phyloP scores from a whole-genome alignment of 805 yeast species.

The Yarrowia sp. region DNA sequence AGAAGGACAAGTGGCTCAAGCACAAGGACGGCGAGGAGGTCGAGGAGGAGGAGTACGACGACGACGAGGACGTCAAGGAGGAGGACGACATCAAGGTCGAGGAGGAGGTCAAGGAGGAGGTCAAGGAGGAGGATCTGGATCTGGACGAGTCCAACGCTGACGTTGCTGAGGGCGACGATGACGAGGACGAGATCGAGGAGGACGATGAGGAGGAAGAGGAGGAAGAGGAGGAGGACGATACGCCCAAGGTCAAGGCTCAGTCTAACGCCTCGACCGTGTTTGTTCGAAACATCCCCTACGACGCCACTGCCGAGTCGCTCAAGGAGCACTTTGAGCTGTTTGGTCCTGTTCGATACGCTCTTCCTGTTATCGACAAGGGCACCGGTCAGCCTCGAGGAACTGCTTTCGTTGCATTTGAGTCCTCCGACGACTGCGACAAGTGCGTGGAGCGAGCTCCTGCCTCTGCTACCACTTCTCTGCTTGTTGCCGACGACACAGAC shows the following conservation, averaged over 20 bases:
- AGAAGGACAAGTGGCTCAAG: constrained; percentile 78
- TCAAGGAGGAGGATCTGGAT: constrained; percentile 37
- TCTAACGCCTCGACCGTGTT: constrained; percentile 56
- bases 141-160: constrained; percentile 38
- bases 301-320: constrained; percentile 78
- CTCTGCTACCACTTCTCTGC: constrained; percentile 55
- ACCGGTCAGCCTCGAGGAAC: constrained; percentile 90
- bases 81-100: constrained; percentile 40
- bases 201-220: constrained; percentile 43
- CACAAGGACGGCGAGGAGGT: constrained; percentile 46
- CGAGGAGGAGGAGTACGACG: constrained; percentile 43
- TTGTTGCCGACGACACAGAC: constrained; percentile 89
- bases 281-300: constrained; percentile 92
- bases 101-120: constrained; percentile 34
- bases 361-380: constrained; percentile 84
- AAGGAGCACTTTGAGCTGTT: constrained; percentile 75
- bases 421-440: constrained; percentile 57
- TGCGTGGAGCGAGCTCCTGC: constrained; percentile 81
- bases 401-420: constrained; percentile 84
- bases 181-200: constrained; percentile 36
- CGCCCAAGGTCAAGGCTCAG: constrained; percentile 34
- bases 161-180: constrained; percentile 35
- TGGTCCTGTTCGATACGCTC: constrained; percentile 87
- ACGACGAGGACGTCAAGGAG: constrained; percentile 38
- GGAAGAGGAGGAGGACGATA: constrained; percentile 36